phyloP scores from a whole-genome alignment of 2,329 filamentous ascomycete genomes.

The Fusarium albidum region DNA sequence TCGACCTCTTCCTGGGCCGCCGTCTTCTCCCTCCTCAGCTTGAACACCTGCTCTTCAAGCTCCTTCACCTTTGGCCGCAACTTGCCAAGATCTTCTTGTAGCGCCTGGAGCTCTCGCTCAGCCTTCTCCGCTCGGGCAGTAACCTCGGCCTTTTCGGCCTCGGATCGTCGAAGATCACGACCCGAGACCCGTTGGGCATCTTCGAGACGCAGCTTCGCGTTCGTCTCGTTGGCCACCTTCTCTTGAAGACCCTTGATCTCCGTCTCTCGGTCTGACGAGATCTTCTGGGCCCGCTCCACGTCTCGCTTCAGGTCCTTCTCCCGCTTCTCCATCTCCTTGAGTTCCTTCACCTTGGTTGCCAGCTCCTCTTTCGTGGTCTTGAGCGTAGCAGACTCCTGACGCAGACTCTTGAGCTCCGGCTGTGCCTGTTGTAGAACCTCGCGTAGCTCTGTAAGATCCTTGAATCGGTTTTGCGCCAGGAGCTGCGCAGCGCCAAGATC shows the following conservation, averaged over 20 bases:
- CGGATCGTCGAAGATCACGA: conserved; percentile 79
- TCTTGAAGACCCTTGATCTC: conserved; percentile 83
- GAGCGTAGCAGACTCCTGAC: conserved; percentile 78
- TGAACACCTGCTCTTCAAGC: conserved; percentile 77
- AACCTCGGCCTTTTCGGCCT: conserved; percentile 81
- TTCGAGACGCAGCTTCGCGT: conserved; percentile 76
- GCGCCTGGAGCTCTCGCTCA: conserved; percentile 72
- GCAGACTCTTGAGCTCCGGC: conserved; percentile 81
- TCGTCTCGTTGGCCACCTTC: conserved; percentile 78
- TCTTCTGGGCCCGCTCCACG: conserved; percentile 72
- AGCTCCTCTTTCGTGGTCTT: conserved; percentile 81
- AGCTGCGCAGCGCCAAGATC: conserved; percentile 88
- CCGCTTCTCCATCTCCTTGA: conserved; percentile 80
- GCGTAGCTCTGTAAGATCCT: conserved; percentile 82
- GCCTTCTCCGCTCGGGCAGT: conserved; percentile 77
- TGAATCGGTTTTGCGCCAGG: conserved; percentile 86
- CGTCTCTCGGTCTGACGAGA: conserved; percentile 75
- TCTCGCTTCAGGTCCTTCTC: conserved; percentile 85
- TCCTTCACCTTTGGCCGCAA: conserved; percentile 69
- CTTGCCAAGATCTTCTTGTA: conserved; percentile 76
- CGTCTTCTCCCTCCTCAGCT: conserved; percentile 72
- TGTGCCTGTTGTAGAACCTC: conserved; percentile 86
- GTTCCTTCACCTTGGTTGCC: conserved; percentile 61
- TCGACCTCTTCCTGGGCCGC: conserved; percentile 80
- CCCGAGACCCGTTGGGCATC: conserved; percentile 78